phyloP scores from a whole-genome alignment of 805 yeast species.

The Metschnikowia arizonensis region DNA sequence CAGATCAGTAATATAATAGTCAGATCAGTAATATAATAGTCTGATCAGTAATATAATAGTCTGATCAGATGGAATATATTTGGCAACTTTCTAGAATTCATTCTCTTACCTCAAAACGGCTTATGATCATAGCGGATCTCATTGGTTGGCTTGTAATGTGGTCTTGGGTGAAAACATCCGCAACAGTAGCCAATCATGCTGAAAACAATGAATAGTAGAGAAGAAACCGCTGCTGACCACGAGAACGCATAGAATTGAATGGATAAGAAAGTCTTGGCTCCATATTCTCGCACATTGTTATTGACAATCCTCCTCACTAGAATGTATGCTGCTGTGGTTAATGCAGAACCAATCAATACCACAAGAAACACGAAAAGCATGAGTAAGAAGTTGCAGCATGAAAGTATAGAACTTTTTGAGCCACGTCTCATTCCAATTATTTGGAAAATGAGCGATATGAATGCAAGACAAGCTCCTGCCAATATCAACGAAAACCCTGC shows the following conservation, averaged over 20 bases:
- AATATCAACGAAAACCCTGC: slow-evolving; percentile 51
- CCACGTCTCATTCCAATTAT: slow-evolving; percentile 37
- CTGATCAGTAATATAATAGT: too few relatives aligned
- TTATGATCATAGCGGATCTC: slow-evolving; percentile 24
- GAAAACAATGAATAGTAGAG: slow-evolving; percentile 28
- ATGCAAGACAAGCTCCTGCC: slow-evolving; percentile 32
- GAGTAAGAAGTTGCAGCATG: slow-evolving; percentile 42
- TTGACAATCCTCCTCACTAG: slow-evolving; percentile 51
- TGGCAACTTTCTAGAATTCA: too few relatives aligned
- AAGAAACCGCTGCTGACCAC: slow-evolving; percentile 60
- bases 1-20: too few relatives aligned
- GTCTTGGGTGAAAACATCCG: slow-evolving; percentile 33
- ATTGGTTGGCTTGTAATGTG: background rate
- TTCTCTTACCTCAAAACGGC: background rate
- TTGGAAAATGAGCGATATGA: slow-evolving; percentile 48
- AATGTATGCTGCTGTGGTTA: slow-evolving; percentile 60
- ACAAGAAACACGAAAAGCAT: slow-evolving; percentile 44
- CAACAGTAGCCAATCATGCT: slow-evolving; percentile 40
- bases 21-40: too few relatives aligned
- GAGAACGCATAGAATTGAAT: slow-evolving; percentile 51
- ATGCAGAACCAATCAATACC: slow-evolving; percentile 44
- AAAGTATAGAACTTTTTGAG: slow-evolving; percentile 43
- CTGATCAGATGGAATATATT: too few relatives aligned
- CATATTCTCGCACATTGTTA: slow-evolving; percentile 43
- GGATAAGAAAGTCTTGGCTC: slow-evolving; percentile 52